Percentiles rank a stretch among this genome's conserved stretches.
Conservation (phyloP, 2,329 filamentous ascomycete species). For the Pseudocercospora crystallina region DNA sequence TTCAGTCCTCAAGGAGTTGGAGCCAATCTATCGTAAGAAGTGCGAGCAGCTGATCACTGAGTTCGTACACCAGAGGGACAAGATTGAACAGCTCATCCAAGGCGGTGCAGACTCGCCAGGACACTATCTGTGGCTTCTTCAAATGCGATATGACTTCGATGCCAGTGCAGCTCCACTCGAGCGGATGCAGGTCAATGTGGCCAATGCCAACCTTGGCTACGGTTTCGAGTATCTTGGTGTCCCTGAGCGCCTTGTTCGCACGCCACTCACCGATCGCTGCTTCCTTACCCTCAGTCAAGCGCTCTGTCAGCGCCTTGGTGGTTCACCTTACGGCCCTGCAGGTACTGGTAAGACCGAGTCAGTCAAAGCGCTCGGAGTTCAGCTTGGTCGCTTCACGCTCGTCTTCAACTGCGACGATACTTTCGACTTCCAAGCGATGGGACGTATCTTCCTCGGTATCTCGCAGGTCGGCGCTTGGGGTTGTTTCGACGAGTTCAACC, state of each 20-base stretch:
- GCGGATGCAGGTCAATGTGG: constrained; percentile 90
- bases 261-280: constrained; percentile 94
- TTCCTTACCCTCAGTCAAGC: constrained; percentile 98
- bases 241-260: constrained; percentile 91
- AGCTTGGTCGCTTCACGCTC: constrained; percentile 94
- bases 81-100: constrained; percentile 80
- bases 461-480: constrained; percentile 99
- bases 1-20: constrained; percentile 86
- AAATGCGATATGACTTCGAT: constrained; percentile 94
- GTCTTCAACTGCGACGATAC: constrained; percentile 99
- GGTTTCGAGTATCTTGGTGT: constrained; percentile 98
- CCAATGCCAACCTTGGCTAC: constrained; percentile 91
- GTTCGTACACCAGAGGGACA: constrained; percentile 95
- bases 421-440: constrained; percentile 99
- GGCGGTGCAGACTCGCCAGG: constrained; percentile 71
- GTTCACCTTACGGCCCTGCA: constrained; percentile 94
- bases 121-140: constrained; percentile 89
- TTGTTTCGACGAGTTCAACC: constrained; percentile 99
- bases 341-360: constrained; percentile 99
- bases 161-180: constrained; percentile 77
- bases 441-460: constrained; percentile 97
- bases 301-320: constrained; percentile 88
- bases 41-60: constrained; percentile 99
- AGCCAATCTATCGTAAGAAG: constrained; percentile 85
- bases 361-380: constrained; percentile 94